Evolutionary conservation across 148 eudicot genomes (phyloP).

Genomic region (Arctostaphylos glauca): DNA sequence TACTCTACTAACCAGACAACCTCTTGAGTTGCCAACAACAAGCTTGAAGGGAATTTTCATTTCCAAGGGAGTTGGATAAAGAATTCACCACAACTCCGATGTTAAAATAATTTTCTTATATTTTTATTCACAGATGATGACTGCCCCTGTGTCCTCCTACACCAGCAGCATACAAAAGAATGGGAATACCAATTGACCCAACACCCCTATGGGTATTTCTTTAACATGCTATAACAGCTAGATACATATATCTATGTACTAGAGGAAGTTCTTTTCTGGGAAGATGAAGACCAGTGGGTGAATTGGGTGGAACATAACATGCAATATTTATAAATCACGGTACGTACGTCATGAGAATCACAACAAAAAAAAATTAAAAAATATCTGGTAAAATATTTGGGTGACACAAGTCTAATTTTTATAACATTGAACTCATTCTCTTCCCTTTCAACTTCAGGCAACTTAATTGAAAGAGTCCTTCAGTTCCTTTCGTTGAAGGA

Average conservation of each 20-base stretch:
- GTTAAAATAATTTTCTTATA: too few relatives aligned
- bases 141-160: neutral
- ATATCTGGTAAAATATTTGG: too few relatives aligned
- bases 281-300: neutral
- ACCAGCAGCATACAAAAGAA: neutral
- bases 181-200: neutral
- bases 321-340: too few relatives aligned
- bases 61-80: neutral
- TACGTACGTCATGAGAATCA: too few relatives aligned
- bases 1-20: too few relatives aligned
- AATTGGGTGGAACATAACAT: too few relatives aligned
- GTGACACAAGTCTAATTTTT: neutral
- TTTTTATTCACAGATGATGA: neutral
- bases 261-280: neutral
- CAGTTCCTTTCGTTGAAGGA: neutral
- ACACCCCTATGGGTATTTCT: neutral
- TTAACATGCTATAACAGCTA: neutral
- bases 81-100: neutral
- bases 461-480: neutral
- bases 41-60: too few relatives aligned
- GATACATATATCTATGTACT: neutral
- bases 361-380: too few relatives aligned
- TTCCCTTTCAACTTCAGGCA: neutral
- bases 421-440: neutral
- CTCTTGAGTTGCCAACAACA: too few relatives aligned